Evolutionary conservation across 1,284 basidiomycete genomes (phyloP).

Genomic region (Malassezia japonica): DNA sequence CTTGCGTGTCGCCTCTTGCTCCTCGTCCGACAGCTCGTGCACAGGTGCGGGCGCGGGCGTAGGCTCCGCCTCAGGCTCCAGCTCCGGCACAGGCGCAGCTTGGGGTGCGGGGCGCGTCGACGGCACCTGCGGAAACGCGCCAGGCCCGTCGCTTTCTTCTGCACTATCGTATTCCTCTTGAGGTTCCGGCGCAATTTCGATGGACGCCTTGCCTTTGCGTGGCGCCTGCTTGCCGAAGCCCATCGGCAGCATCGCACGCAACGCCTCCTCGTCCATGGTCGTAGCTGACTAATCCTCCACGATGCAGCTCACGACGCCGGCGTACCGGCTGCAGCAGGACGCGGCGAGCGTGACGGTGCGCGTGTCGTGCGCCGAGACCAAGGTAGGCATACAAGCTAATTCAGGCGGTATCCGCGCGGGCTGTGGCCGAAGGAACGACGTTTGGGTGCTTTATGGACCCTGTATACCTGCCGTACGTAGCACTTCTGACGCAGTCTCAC

Average conservation of each 20-base stretch:
- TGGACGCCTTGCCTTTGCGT: neutral
- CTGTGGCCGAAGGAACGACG: constrained; percentile 5
- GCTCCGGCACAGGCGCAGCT: too few relatives aligned
- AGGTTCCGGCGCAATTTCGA: neutral
- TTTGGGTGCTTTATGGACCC: constrained; percentile 13
- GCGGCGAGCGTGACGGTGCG: neutral
- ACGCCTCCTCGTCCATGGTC: constrained; percentile 40
- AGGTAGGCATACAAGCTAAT: neutral
- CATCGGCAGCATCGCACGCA: constrained; percentile 42
- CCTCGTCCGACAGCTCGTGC: neutral
- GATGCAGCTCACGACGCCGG: constrained; percentile 10
- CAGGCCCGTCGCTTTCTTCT: neutral
- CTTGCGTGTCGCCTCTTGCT: neutral
- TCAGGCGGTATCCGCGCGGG: neutral
- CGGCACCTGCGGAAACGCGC: neutral
- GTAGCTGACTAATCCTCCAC: neutral
- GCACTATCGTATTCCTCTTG: too few relatives aligned
- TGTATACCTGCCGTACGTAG: constrained; percentile 13
- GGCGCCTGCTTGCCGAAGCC: constrained; percentile 23
- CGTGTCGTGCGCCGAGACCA: neutral
- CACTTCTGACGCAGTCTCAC: neutral
- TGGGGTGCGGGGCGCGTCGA: too few relatives aligned
- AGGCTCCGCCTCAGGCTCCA: neutral
- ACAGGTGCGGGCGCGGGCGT: neutral
- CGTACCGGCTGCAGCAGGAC: constrained; percentile 9